Evolutionary conservation across 2,329 filamentous ascomycete genomes (phyloP).

Genomic region (Fusarium azukiicola): DNA sequence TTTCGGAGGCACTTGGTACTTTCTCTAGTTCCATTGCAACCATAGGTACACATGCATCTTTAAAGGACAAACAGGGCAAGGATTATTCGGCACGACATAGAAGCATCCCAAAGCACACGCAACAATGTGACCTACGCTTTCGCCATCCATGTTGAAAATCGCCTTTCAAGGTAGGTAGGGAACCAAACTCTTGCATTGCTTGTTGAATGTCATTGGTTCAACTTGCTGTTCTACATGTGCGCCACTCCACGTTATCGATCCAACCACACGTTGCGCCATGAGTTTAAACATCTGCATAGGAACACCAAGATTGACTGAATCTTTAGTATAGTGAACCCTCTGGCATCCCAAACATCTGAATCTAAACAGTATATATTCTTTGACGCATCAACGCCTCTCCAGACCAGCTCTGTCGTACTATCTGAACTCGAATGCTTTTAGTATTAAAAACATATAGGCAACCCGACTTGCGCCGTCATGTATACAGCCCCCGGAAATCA

Average conservation of each 20-base stretch:
- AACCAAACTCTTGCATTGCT: neutral
- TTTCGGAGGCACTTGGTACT: neutral
- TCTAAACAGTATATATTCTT: neutral
- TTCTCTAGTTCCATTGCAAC: too few species aligned
- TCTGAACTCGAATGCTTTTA: slow-evolving; percentile 27
- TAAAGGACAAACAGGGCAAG: too few species aligned
- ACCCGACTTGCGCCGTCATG: slow-evolving; percentile 46
- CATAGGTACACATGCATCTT: too few species aligned
- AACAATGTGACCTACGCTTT: too few species aligned
- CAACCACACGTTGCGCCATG: neutral
- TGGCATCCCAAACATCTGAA: neutral
- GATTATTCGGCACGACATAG: too few species aligned
- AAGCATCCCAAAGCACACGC: too few species aligned
- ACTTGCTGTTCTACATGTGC: neutral
- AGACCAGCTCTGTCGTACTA: too few species aligned
- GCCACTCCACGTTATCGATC: too few species aligned
- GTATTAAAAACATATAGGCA: slow-evolving; percentile 45
- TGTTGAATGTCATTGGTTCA: neutral
- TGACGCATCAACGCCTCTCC: neutral
- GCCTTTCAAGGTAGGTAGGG: too few species aligned
- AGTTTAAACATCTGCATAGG: neutral
- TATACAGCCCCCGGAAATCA: slow-evolving; percentile 46
- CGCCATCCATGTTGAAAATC: too few species aligned
- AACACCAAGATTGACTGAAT: neutral
- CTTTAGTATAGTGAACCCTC: neutral